A percentile compares a stretch with the other conserved stretches of the same genome.
phyloP scores from a whole-genome alignment of 108 stramenopile genomes.

The Bacterosira constricta region DNA sequence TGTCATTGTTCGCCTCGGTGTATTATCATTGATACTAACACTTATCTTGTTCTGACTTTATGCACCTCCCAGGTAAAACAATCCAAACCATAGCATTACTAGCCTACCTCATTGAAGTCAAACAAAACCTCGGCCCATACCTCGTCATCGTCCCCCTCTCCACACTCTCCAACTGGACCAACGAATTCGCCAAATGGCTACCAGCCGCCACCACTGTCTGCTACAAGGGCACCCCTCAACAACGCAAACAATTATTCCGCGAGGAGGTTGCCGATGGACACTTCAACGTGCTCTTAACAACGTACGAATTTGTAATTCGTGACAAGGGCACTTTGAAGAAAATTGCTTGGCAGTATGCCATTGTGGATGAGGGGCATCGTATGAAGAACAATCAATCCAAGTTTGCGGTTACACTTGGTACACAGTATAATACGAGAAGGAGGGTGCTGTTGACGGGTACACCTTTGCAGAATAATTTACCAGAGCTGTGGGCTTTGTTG shows the following conservation, averaged over 20 bases:
- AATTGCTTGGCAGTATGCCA: conserved; percentile 87
- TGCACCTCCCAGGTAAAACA: conserved; percentile 88
- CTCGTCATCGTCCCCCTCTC: conserved; percentile 93
- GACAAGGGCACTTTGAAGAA: conserved; percentile 85
- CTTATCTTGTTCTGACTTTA: too few relatives aligned
- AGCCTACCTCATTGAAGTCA: conserved; percentile 87
- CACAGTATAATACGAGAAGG: conserved; percentile 78
- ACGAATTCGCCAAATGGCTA: conserved; percentile 85
- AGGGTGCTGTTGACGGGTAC: conserved; percentile 98
- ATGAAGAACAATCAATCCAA: conserved; percentile 94
- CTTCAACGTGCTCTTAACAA: conserved; percentile 91
- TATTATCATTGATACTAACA: too few relatives aligned
- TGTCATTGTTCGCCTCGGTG: conserved; percentile 26
- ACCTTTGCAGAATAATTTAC: conserved; percentile 96
- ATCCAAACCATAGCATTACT: conserved; percentile 94
- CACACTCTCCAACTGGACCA: conserved; percentile 88
- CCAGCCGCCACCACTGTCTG: conserved; percentile 67
- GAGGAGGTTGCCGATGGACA: conserved; percentile 79
- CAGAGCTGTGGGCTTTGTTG: conserved; percentile 95
- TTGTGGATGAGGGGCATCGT: conserved; percentile 97
- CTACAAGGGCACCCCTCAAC: conserved; percentile 76
- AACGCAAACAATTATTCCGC: conserved; percentile 73
- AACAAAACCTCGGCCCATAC: conserved; percentile 80
- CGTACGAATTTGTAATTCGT: conserved; percentile 92
- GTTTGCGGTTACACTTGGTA: conserved; percentile 90